Conservation (phyloP, 2,329 filamentous ascomycete species). For the Plenodomus biglobosus region DNA sequence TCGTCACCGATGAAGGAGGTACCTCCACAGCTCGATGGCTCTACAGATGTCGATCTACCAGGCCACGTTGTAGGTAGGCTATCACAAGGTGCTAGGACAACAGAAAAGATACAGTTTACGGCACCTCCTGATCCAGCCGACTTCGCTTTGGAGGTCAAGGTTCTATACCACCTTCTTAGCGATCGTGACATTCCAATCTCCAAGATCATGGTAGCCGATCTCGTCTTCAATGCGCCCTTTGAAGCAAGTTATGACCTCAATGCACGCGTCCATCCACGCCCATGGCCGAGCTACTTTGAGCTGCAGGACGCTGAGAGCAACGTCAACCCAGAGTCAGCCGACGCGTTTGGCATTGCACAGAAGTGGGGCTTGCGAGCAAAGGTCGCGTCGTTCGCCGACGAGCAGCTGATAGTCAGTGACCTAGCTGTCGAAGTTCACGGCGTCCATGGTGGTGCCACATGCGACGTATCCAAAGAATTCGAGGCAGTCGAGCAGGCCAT, state of each 20-base stretch:
- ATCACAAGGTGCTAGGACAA: slow-evolving; percentile 32
- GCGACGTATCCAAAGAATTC: slow-evolving; percentile 45
- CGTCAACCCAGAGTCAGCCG: slow-evolving; percentile 33
- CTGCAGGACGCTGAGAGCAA: slow-evolving; percentile 50
- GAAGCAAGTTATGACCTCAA: slow-evolving; percentile 88
- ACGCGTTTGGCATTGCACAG: slow-evolving; percentile 69
- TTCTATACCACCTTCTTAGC: slow-evolving; percentile 75
- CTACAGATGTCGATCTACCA: slow-evolving; percentile 36
- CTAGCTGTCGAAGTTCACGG: slow-evolving; percentile 64
- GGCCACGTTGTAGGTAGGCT: slow-evolving; percentile 44
- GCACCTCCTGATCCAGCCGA: slow-evolving; percentile 51
- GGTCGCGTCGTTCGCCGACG: slow-evolving; percentile 73
- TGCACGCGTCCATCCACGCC: slow-evolving; percentile 72
- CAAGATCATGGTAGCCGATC: slow-evolving; percentile 67
- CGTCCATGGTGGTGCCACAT: slow-evolving; percentile 64
- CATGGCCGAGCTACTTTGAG: slow-evolving; percentile 87
- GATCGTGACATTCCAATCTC: slow-evolving; percentile 80
- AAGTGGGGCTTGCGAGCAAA: slow-evolving; percentile 76
- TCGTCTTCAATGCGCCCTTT: slow-evolving; percentile 80
- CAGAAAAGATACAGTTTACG: slow-evolving; percentile 43
- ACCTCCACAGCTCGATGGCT: slow-evolving; percentile 24
- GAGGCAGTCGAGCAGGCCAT: slow-evolving; percentile 47
- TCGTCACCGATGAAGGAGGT: slow-evolving; percentile 37
- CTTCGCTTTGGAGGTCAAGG: slow-evolving; percentile 71
- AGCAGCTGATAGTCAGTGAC: slow-evolving; percentile 62